phyloP scores from a whole-genome alignment of 495 filamentous ascomycete species.

The Tirmania nivea region DNA sequence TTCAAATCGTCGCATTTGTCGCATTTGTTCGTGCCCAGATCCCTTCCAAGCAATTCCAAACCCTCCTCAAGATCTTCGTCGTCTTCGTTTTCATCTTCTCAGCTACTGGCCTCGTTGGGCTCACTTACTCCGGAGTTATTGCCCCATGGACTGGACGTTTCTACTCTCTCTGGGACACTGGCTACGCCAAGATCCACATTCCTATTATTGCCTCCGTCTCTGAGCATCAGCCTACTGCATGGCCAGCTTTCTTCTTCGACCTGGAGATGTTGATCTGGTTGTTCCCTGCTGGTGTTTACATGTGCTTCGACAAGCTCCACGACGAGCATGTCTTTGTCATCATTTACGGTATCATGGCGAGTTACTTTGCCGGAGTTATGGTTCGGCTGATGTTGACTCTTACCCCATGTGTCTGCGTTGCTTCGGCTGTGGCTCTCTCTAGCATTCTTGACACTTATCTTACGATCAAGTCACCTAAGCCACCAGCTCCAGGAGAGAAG shows the following conservation, averaged over 20 bases:
- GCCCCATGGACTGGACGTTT: slow-evolving; percentile 98
- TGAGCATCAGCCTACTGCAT: slow-evolving; percentile 98
- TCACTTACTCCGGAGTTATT: slow-evolving; percentile 74
- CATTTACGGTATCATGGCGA: slow-evolving; percentile 82
- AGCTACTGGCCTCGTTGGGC: slow-evolving; percentile 50
- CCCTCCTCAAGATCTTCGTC: slow-evolving; percentile 54
- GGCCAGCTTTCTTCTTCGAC: slow-evolving; percentile 99
- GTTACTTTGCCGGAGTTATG: slow-evolving; percentile 99
- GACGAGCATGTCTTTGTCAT: slow-evolving; percentile 98
- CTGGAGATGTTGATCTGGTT: slow-evolving; percentile 97
- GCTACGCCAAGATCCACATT: slow-evolving; percentile 98
- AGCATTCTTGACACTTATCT: slow-evolving; percentile 75
- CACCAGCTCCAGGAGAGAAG: slow-evolving; percentile 24
- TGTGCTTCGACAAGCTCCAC: slow-evolving; percentile 81
- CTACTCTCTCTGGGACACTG: slow-evolving; percentile 98
- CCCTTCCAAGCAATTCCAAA: slow-evolving; percentile 84
- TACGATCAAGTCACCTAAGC: slow-evolving; percentile 31
- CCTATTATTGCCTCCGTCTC: slow-evolving; percentile 98
- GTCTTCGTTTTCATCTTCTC: slow-evolving; percentile 48
- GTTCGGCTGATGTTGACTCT: slow-evolving; percentile 95
- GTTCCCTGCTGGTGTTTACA: slow-evolving; percentile 94
- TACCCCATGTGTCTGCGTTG: slow-evolving; percentile 89
- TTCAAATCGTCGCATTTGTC: slow-evolving; percentile 85
- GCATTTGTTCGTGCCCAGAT: slow-evolving; percentile 74
- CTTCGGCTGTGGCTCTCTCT: slow-evolving; percentile 78